Percentiles rank a stretch among this genome's conserved stretches.
Conservation (phyloP, 306 rosid genomes). For the Medicago truncatula region MtrunA17r5.0-ANR NC_053046.1:15899001-15899500, state of each 20-base stretch:
- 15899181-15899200: conserved; percentile 54
- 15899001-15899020: conserved; percentile 93
- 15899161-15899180: conserved; percentile 76
- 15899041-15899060: conserved; percentile 98
- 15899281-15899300: conserved; percentile 61
- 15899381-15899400: too few species aligned
- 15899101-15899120: conserved; percentile 68
- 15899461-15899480: conserved; percentile 1
- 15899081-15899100: conserved; percentile 69
- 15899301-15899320: conserved; percentile 1
- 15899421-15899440: too few species aligned
- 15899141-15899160: conserved; percentile 78
- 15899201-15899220: conserved; percentile 53
- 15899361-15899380: background rate
- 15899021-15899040: conserved; percentile 89
- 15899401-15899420: background rate
- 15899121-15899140: conserved; percentile 78
- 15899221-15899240: conserved; percentile 58
- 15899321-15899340: background rate
- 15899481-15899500: background rate
- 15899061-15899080: conserved; percentile 86
- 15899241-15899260: conserved; percentile 47
- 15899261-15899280: conserved; percentile 54
- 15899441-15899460: too few species aligned
- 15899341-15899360: background rate